Evolutionary conservation across 164 flowering plant genomes (phyloP).

Genomic region (Paratinospora sagittata): DNA sequence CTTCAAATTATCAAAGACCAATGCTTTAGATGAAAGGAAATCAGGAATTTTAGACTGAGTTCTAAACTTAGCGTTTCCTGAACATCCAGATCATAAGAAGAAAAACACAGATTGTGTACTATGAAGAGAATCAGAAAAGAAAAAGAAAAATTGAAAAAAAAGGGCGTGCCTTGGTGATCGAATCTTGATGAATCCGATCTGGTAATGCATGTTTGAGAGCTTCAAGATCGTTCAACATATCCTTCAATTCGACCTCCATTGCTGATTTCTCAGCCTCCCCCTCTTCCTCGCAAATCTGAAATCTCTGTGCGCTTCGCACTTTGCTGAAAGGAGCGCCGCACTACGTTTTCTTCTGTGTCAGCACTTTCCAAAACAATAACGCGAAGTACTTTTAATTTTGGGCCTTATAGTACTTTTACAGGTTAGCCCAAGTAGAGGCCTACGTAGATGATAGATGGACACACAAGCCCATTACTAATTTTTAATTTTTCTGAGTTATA

Average conservation of each 20-base stretch:
- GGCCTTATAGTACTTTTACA: no score
- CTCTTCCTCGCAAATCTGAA: conserved; percentile 5
- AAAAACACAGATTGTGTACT: not conserved
- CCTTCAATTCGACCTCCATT: conserved; percentile 76
- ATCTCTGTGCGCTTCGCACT: not conserved
- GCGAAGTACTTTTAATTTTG: no score
- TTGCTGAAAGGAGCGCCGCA: not conserved
- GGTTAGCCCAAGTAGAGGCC: no score
- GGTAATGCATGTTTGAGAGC: conserved; percentile 40
- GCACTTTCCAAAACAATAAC: no score
- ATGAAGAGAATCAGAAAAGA: not conserved
- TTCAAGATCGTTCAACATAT: conserved; percentile 46
- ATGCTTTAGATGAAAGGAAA: not conserved
- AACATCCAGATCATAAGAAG: not conserved
- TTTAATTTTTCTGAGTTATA: no score
- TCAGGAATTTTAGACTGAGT: not conserved
- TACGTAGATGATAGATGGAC: no score
- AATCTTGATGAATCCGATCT: conserved; percentile 38
- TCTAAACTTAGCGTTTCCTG: not conserved
- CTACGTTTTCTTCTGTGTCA: not conserved
- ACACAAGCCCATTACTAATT: no score
- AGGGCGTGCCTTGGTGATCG: conserved; percentile 39
- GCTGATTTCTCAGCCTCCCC: conserved; percentile 8
- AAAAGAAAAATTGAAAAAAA: not conserved
- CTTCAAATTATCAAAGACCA: not conserved